A percentile compares a stretch with the other conserved stretches of the same genome.
These are phyloP conservation scores for Triglochin maritima DNA, from an alignment of 106 monocot genomes.

Conservation along the genomic window DNA sequence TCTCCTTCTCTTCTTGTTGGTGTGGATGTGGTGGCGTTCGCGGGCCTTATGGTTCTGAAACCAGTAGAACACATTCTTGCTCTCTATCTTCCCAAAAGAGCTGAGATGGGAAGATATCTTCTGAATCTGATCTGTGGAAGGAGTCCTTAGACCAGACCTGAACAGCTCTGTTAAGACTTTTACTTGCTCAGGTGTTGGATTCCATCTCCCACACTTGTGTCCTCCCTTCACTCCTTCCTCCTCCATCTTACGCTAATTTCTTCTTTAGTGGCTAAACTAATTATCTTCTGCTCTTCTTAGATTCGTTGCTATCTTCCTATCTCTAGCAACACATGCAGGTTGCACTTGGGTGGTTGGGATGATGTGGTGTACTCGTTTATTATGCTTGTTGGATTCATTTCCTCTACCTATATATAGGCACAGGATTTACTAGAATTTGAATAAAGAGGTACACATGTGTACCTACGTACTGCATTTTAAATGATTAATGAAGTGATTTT, in stretches of 20 bases:
- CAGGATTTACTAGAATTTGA: too few relatives aligned
- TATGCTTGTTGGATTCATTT: too few relatives aligned
- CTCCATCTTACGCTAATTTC: neutral
- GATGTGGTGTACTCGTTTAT: too few relatives aligned
- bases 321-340: too few relatives aligned
- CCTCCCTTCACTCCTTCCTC: slow-evolving; percentile 8
- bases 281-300: neutral
- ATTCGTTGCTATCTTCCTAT: too few relatives aligned
- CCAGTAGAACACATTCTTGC: slow-evolving; percentile 99
- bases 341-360: too few relatives aligned
- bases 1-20: slow-evolving; percentile 60
- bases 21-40: slow-evolving; percentile 75
- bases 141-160: slow-evolving; percentile 62
- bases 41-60: slow-evolving; percentile 99
- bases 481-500: too few relatives aligned
- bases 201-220: slow-evolving; percentile 80
- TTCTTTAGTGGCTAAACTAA: neutral
- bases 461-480: too few relatives aligned
- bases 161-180: slow-evolving; percentile 76
- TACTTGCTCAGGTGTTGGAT: slow-evolving; percentile 80
- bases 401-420: too few relatives aligned
- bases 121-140: slow-evolving; percentile 88
- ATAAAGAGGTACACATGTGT: too few relatives aligned
- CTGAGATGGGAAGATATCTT: slow-evolving; percentile 67
- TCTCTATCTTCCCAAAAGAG: slow-evolving; percentile 82